Conservation (phyloP, 208 protist genomes). For the Leishmania aethiopica region DNA sequence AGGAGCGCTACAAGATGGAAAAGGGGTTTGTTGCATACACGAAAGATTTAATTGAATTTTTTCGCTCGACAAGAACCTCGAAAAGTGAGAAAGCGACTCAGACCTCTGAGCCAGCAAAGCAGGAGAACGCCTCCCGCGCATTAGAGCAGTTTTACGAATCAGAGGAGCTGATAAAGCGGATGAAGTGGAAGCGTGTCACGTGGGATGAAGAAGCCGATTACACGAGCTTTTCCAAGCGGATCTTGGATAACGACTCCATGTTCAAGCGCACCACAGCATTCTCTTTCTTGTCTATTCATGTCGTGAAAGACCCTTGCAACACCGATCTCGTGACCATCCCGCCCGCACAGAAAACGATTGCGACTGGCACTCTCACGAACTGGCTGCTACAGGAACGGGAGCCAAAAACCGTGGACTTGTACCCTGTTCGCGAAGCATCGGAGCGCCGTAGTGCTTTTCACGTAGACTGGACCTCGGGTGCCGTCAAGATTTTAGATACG, state of each 20-base stretch:
- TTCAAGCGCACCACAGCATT: constrained; percentile 84
- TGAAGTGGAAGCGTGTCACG: constrained; percentile 94
- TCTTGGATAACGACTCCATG: constrained; percentile 86
- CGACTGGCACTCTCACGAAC: constrained; percentile 67
- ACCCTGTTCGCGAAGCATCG: constrained; percentile 26
- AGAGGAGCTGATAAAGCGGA: constrained; percentile 85
- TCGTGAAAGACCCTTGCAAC: constrained; percentile 73
- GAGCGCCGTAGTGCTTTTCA: constrained; percentile 63
- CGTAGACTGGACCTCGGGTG: constrained; percentile 87
- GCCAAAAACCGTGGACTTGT: constrained; percentile 56
- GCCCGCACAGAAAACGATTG: constrained; percentile 41
- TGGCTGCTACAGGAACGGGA: constrained; percentile 82
- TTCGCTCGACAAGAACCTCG: constrained; percentile 22
- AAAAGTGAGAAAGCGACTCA: constrained; percentile 17
- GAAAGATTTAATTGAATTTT: constrained; percentile 50
- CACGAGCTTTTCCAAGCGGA: constrained; percentile 73
- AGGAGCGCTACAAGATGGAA: constrained; percentile 68
- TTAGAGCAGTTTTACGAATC: constrained; percentile 92
- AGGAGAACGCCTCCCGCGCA: constrained; percentile 26
- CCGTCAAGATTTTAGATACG: constrained; percentile 88
- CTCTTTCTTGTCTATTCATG: constrained; percentile 90
- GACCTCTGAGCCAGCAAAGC: background rate
- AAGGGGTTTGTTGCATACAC: constrained; percentile 83
- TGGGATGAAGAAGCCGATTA: constrained; percentile 93
- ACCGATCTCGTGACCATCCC: constrained; percentile 57